Percentiles rank a stretch among this genome's conserved stretches.
Evolutionary conservation across 164 flowering plant species (phyloP).

Genomic region (Buxus sempervirens): DNA sequence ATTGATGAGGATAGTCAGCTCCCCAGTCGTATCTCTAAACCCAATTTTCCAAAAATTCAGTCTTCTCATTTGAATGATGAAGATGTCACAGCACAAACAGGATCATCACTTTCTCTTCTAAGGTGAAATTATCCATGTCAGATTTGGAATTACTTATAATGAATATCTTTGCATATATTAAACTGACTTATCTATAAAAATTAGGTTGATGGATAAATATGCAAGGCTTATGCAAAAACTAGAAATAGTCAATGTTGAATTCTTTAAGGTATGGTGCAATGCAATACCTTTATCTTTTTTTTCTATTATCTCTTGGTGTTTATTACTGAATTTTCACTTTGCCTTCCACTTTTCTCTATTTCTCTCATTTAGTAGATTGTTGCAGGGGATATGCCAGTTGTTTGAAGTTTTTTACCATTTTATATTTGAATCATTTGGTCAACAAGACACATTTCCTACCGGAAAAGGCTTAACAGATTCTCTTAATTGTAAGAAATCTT

Average conservation of each 20-base stretch:
- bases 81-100: slow-evolving; percentile 71
- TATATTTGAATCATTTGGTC: slow-evolving; percentile 78
- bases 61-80: slow-evolving; percentile 50
- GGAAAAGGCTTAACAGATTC: slow-evolving; percentile 56
- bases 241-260: slow-evolving; percentile 77
- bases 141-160: background rate
- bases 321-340: background rate
- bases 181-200: slow-evolving; percentile 12
- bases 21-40: slow-evolving; percentile 82
- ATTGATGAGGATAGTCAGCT: slow-evolving; percentile 99
- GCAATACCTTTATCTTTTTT: background rate
- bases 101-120: slow-evolving; percentile 85
- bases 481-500: slow-evolving; percentile 41
- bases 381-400: slow-evolving; percentile 92
- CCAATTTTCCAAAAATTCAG: slow-evolving; percentile 35
- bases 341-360: slow-evolving; percentile 14
- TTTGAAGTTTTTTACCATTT: slow-evolving; percentile 77
- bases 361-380: slow-evolving; percentile 31
- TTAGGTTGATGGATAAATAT: slow-evolving; percentile 93
- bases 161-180: slow-evolving; percentile 6
- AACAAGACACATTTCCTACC: slow-evolving; percentile 41
- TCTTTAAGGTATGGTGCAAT: slow-evolving; percentile 65
- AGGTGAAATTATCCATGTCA: slow-evolving; percentile 44
- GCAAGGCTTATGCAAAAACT: slow-evolving; percentile 98
- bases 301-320: background rate